Evolutionary conservation across 2,329 filamentous ascomycete species (phyloP), one percentile per base, ranked within the genome.

Genomic region (Talaromyces funiculosus): DNA sequence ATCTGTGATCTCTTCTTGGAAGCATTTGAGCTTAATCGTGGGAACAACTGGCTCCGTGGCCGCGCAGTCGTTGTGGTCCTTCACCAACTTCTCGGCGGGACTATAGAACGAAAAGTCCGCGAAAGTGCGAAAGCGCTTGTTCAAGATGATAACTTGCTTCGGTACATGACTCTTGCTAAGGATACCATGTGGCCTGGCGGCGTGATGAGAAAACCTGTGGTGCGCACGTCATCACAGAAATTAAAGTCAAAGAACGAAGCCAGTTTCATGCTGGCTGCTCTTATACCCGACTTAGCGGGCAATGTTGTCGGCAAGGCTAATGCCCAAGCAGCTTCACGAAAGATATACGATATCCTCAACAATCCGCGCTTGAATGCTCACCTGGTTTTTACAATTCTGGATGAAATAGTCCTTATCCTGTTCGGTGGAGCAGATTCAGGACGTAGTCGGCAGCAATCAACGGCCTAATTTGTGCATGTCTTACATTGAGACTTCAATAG

Each of bases 1-100:
- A 97, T 99, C 63, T 97, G 92, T 75, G 94, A 99, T 73, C 87
- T 99, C 62, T 99, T 99, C 76, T 84, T 99, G 16, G 94, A 99
- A 72, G 85, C 92, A 0, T 99, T 99, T 70, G 92, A 96, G 70
- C 83, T 99, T 40, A 96, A 97, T 73, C 87, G 89, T 63, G 92
- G 93, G 42, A 97, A 95, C 75, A 97, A 96, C 74, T 99, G 94
- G 95, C 85, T 99, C 3, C 89, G 95, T 42, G 95, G 94, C 0
- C 87, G 94, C 22, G 94, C 94, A 0, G 94, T 97, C 1, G 93
- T 99, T 4, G 92, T 99, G 9, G 93, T 99, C 2, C 82, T 99
- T 20, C 94, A 99, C 71, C 94, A 99, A 74, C 84, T 99, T 5
- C 85, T 99, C 1, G 94, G 94, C 14, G 93, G 94, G 22, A 97